Conservation (phyloP, 495 filamentous ascomycete genomes). For the Parachaetomium inaequale region DNA sequence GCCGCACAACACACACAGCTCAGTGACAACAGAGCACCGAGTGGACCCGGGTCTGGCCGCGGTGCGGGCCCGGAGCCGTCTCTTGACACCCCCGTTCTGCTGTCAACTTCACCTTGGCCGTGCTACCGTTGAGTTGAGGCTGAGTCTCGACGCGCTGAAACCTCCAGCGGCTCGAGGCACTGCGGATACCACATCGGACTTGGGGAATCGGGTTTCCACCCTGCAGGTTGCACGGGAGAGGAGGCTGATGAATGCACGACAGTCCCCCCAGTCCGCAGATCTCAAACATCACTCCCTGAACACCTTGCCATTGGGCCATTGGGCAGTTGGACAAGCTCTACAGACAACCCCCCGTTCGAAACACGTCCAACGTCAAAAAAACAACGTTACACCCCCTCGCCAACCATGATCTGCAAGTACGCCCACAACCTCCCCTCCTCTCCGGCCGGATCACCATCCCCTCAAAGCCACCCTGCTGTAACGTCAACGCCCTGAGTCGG, state of each 20-base stretch:
- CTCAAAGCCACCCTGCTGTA: neutral
- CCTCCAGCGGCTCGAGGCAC: neutral
- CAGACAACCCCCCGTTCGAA: neutral
- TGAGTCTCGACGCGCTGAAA: neutral
- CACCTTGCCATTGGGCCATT: neutral
- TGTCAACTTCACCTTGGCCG: neutral
- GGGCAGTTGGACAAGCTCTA: neutral
- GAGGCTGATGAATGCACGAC: slow-evolving; percentile 4
- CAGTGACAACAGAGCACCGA: neutral
- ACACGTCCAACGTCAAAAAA: neutral
- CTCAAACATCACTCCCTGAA: neutral
- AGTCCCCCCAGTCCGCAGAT: neutral
- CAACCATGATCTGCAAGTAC: neutral
- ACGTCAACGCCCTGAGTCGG: neutral
- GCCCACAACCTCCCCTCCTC: neutral
- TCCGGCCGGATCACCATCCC: neutral
- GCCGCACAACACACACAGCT: neutral
- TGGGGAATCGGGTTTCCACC: neutral
- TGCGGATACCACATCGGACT: neutral
- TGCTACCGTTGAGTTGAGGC: neutral
- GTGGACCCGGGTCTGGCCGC: neutral
- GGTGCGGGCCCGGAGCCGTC: neutral
- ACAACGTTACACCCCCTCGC: neutral
- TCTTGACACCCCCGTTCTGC: neutral
- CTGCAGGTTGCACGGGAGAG: neutral